Conservation (phyloP, 352 stramenopile genomes). For the Pythium phragmitis region DNA sequence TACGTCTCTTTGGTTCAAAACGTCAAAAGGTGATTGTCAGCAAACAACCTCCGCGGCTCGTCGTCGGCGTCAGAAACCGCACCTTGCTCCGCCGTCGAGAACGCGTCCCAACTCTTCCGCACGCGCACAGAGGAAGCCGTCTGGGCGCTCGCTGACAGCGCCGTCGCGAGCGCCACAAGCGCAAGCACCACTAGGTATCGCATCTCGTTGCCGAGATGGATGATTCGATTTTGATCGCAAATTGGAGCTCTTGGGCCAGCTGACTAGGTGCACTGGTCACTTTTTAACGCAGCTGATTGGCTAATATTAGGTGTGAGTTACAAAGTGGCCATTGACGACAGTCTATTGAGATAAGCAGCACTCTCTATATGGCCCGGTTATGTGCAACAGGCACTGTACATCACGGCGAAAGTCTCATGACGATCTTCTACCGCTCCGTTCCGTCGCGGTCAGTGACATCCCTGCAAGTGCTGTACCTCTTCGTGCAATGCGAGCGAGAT, state of each 20-base stretch:
- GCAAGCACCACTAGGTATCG: not conserved
- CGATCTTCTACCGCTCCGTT: no score
- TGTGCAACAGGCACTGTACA: constrained; percentile 8
- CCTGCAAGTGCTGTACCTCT: not conserved
- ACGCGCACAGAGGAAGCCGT: constrained; percentile 20
- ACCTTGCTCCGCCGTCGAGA: constrained; percentile 29
- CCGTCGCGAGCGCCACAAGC: constrained; percentile 14
- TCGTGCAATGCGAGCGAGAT: not conserved
- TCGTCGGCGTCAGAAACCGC: not conserved
- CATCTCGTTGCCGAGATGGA: not conserved
- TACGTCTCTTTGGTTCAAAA: constrained; percentile 24
- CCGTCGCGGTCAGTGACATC: no score
- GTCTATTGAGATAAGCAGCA: constrained; percentile 1
- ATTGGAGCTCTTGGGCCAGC: not conserved
- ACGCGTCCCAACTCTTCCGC: constrained; percentile 34
- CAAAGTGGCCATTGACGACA: not conserved
- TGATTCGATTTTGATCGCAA: not conserved
- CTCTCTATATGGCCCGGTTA: constrained; percentile 1
- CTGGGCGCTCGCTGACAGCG: not conserved
- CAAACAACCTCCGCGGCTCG: not conserved
- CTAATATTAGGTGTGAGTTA: constrained; percentile 4
- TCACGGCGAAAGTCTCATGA: not conserved
- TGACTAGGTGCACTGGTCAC: constrained; percentile 19
- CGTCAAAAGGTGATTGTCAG: not conserved
- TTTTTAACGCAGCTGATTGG: constrained; percentile 18